phyloP scores from a whole-genome alignment of 2,329 filamentous ascomycete species.

The Metarhizium album region DNA sequence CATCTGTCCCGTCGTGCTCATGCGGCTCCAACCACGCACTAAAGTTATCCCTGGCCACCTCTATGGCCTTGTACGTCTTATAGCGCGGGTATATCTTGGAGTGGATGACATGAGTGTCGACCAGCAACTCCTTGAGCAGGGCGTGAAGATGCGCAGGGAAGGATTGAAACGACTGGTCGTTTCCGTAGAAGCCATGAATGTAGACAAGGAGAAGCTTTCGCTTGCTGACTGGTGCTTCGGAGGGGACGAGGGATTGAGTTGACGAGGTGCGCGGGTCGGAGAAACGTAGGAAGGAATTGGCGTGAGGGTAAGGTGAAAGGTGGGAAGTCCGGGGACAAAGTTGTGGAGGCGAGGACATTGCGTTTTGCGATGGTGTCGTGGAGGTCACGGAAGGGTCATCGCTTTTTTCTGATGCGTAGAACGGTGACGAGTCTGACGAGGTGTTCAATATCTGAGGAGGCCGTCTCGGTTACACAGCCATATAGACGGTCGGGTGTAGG shows the following conservation, averaged over 20 bases:
- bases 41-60: conserved; percentile 71
- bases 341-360: not conserved
- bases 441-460: too few relatives aligned
- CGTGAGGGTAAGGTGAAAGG: conserved; percentile 9
- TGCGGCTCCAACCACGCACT: conserved; percentile 73
- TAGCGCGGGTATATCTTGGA: conserved; percentile 79
- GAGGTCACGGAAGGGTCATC: not conserved
- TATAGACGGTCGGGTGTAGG: not conserved
- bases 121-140: conserved; percentile 54
- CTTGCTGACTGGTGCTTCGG: conserved; percentile 19
- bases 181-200: conserved; percentile 85
- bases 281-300: not conserved
- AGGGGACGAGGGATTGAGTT: conserved; percentile 30
- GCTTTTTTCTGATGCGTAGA: not conserved
- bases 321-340: not conserved
- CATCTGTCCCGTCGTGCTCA: conserved; percentile 61
- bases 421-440: not conserved
- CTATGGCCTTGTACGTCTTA: conserved; percentile 61
- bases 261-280: conserved; percentile 39
- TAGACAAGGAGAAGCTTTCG: conserved; percentile 66
- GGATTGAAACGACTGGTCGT: conserved; percentile 75
- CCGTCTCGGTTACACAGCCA: not conserved
- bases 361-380: not conserved
- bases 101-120: conserved; percentile 68
- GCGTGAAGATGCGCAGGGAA: conserved; percentile 84